Conservation (phyloP, 164 flowering plant species). For the Tetracentron sinense region DNA sequence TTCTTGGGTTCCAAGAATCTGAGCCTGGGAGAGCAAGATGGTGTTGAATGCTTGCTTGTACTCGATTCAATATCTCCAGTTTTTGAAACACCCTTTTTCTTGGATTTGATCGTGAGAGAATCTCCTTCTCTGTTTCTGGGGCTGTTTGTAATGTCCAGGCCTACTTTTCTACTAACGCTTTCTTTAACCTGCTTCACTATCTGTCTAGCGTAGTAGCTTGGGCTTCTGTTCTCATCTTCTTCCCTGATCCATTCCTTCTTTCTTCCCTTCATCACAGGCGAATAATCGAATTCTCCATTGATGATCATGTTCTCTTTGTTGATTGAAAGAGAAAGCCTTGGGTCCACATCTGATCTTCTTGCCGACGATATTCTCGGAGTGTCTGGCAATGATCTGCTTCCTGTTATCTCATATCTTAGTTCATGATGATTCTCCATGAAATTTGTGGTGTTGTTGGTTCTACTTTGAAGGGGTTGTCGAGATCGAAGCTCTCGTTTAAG, state of each 20-base stretch:
- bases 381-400: conserved; percentile 61
- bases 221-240: conserved; percentile 38
- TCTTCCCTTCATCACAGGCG: conserved; percentile 9
- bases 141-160: conserved; percentile 62
- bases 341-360: conserved; percentile 65
- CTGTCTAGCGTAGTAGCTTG: conserved; percentile 56
- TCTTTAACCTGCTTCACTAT: conserved; percentile 76
- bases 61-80: conserved; percentile 14
- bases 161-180: conserved; percentile 54
- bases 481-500: background rate
- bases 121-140: conserved; percentile 25
- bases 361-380: conserved; percentile 66
- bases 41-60: conserved; percentile 21
- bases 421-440: conserved; percentile 4
- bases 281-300: conserved; percentile 27
- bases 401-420: conserved; percentile 11
- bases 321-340: conserved; percentile 65
- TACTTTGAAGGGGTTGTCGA: conserved; percentile 11
- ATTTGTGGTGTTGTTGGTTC: conserved; percentile 5
- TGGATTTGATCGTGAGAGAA: conserved; percentile 11
- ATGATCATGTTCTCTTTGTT: conserved; percentile 43
- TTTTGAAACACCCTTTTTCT: conserved; percentile 15
- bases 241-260: conserved; percentile 23
- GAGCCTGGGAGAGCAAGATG: conserved; percentile 39
- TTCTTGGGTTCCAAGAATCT: conserved; percentile 32